A percentile compares a stretch with the other conserved stretches of the same genome.
phyloP scores from a whole-genome alignment of 2,329 filamentous ascomycete species.

The Epichloe hybrida region DNA sequence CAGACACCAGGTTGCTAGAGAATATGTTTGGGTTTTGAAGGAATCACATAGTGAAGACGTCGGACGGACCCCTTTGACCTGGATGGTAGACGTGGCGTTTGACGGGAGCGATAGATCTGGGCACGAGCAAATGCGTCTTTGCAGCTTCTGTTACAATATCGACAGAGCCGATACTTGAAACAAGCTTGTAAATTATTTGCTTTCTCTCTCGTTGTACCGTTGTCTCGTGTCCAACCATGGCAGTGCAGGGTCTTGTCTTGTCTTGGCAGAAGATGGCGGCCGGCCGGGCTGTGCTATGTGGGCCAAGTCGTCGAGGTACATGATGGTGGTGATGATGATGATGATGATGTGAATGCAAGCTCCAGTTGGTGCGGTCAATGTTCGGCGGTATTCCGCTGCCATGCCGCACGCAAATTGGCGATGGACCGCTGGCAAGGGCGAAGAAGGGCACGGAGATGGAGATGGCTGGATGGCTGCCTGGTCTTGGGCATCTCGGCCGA shows the following conservation, averaged over 20 bases:
- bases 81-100: conserved; percentile 1
- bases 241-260: background rate
- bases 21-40: background rate
- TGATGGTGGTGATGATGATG: too few species aligned
- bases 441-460: too few species aligned
- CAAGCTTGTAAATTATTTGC: background rate
- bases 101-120: background rate
- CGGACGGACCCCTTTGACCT: background rate
- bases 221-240: too few species aligned
- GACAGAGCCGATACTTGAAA: background rate
- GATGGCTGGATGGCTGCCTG: background rate
- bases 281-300: background rate
- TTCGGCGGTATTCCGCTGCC: background rate
- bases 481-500: background rate
- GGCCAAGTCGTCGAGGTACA: background rate
- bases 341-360: background rate
- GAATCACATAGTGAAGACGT: background rate
- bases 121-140: background rate
- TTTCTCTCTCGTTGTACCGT: too few species aligned
- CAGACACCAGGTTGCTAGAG: background rate
- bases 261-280: background rate
- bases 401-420: too few species aligned
- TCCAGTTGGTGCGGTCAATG: background rate
- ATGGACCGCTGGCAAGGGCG: too few species aligned
- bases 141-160: background rate